phyloP scores from a whole-genome alignment of 2,329 filamentous ascomycete genomes.

The Aureobasidium sp. region DNA sequence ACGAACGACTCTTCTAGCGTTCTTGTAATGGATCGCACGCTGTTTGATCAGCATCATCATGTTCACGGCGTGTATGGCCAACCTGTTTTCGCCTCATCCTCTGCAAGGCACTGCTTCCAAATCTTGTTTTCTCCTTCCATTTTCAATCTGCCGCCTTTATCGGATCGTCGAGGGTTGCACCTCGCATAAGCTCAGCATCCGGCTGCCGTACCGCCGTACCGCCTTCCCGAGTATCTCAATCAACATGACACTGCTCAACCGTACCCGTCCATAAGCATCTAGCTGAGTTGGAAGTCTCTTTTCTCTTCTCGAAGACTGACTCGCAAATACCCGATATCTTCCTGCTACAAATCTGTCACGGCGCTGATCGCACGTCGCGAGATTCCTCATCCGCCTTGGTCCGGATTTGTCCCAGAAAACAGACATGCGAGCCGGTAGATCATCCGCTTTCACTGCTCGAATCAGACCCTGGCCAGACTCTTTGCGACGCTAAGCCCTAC shows the following conservation, averaged over 20 bases:
- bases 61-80: background rate
- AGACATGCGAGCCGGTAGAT: slow-evolving; percentile 1
- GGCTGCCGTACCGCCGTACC: background rate
- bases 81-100: background rate
- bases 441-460: background rate
- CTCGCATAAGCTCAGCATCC: background rate
- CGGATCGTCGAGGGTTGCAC: background rate
- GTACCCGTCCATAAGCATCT: background rate
- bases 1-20: background rate
- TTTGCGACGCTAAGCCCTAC: background rate
- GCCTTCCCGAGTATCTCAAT: background rate
- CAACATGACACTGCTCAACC: background rate
- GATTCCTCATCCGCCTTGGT: background rate
- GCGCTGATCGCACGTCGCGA: background rate
- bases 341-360: background rate
- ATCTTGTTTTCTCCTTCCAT: background rate
- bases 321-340: background rate
- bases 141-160: background rate
- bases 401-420: background rate
- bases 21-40: background rate
- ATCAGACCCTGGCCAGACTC: slow-evolving; percentile 3
- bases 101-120: background rate
- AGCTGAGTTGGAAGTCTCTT: background rate
- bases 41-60: background rate
- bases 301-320: too few relatives aligned